These are phyloP conservation scores for Lantana camara DNA, from an alignment of 257 asterid genomes.

Conservation along the genomic window DNA sequence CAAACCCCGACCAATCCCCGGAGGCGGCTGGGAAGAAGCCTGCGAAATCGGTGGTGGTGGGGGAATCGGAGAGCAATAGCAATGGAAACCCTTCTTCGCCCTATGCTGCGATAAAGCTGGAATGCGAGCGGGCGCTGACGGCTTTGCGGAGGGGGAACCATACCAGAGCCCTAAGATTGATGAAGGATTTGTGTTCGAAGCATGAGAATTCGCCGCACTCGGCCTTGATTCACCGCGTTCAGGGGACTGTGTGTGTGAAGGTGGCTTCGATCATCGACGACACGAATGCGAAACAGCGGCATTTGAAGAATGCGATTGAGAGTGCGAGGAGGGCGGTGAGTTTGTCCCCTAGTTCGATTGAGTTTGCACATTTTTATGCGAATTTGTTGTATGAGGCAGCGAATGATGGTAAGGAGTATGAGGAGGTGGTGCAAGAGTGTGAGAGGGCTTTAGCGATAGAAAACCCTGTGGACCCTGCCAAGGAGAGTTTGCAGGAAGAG, in stretches of 20 bases:
- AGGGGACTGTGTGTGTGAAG: constrained; percentile 69
- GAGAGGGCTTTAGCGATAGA: constrained; percentile 78
- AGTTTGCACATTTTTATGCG: constrained; percentile 80
- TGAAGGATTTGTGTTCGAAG: constrained; percentile 72
- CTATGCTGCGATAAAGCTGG: constrained; percentile 46
- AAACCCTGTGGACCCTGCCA: constrained; percentile 87
- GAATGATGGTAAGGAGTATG: constrained; percentile 68
- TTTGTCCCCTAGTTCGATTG: constrained; percentile 69
- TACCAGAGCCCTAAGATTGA: constrained; percentile 68
- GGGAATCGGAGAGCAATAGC: constrained; percentile 24
- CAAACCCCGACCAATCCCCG: constrained; percentile 19
- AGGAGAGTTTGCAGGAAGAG: constrained; percentile 81
- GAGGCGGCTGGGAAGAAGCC: not conserved
- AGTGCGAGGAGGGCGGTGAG: constrained; percentile 63
- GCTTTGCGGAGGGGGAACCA: constrained; percentile 72
- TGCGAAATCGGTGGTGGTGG: constrained; percentile 22
- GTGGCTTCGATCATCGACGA: constrained; percentile 67
- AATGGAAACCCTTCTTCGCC: constrained; percentile 28
- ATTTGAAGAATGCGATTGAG: constrained; percentile 69
- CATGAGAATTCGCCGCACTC: constrained; percentile 52
- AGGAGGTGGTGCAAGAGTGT: constrained; percentile 80
- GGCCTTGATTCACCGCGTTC: constrained; percentile 71
- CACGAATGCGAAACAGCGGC: constrained; percentile 59
- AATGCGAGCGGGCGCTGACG: constrained; percentile 75
- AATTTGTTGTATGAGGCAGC: constrained; percentile 71